Percentiles rank a stretch among this genome's conserved stretches.
Conservation (phyloP, 2,329 filamentous ascomycete species). For the Bipolaris gigantea region DNA sequence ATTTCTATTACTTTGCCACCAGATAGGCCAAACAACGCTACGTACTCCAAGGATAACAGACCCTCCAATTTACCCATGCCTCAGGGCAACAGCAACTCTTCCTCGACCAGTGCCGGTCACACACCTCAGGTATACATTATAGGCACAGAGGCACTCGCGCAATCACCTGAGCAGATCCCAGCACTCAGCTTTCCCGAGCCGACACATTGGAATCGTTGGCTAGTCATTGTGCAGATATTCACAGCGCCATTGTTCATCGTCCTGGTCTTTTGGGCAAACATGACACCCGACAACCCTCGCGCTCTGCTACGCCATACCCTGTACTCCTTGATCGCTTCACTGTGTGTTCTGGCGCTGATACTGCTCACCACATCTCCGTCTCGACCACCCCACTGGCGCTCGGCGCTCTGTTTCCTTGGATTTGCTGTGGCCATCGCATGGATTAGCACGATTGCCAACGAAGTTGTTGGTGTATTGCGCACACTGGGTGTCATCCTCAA, state of each 20-base stretch:
- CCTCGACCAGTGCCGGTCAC: conserved; percentile 24
- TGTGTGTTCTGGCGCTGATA: conserved; percentile 67
- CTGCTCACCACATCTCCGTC: conserved; percentile 69
- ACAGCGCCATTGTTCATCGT: conserved; percentile 83
- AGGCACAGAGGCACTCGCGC: conserved; percentile 38
- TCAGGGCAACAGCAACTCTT: conserved; percentile 7
- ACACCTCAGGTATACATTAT: conserved; percentile 35
- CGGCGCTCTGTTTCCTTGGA: conserved; percentile 81
- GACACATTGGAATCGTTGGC: conserved; percentile 85
- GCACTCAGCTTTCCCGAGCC: conserved; percentile 25
- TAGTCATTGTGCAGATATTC: conserved; percentile 82
- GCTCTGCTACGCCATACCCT: conserved; percentile 62
- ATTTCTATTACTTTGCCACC: conserved; percentile 23
- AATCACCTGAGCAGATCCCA: conserved; percentile 43
- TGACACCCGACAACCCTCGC: conserved; percentile 57
- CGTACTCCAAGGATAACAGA: conserved; percentile 13
- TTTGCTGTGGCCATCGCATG: conserved; percentile 91
- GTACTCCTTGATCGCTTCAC: conserved; percentile 56
- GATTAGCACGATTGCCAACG: conserved; percentile 94
- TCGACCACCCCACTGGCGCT: conserved; percentile 71
- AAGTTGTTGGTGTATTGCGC: conserved; percentile 94
- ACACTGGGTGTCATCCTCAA: conserved; percentile 86
- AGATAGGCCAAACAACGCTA: conserved; percentile 17
- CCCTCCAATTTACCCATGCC: background rate
- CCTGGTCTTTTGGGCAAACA: conserved; percentile 73